Base-by-base conservation (phyloP, 176 grass and related monocot genomes). In the Puccinellia tenuiflora region DNA sequence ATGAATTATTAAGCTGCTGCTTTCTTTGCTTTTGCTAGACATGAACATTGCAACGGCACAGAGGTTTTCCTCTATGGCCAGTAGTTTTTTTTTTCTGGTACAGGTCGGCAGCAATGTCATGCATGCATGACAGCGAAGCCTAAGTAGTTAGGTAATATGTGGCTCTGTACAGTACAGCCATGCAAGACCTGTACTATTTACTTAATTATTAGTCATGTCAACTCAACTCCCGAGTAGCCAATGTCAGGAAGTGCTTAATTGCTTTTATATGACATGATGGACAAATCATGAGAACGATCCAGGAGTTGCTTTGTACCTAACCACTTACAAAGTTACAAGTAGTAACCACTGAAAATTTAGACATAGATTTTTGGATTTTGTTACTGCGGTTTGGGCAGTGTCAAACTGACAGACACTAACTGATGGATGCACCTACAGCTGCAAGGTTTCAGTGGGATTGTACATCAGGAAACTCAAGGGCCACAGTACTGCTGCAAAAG, bases 71-170 rank as follows among this genome's bases (percentile, higher is more conserved):
- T 82, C 60, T 79, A 81, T 21, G 43, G 35, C 13, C 46, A 78
- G 54, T 82, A 79, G 64, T 31, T 71, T 70, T 68, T 82, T 40
- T 31, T 30, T 55, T 34, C 37, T 18, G 35, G 43, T 40, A 64
- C 83, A 77, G 83, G 77, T 20, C 38, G 33, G 30, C 51, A 85
- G 62, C 62, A 85, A 46, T 56, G 87, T 21, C 72, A 86, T 78
- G 88, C 37, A 69, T 69, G 66, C 38, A 61, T 61, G 3, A 57
- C 83, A 81, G 31, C 52, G 62, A 77, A 89, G 82, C 82, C 77
- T 81, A 47, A 22, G 33, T 28, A 70, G 39, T 54, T 59, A 10
- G 72, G 81, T 83, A 76, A 38, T 76, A 61, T 63, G 62, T 63
- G 63, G 60, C 8, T 63, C 73, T 46, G 79, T 67, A 60, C 21